A percentile compares a stretch with the other conserved stretches of the same genome.
Evolutionary conservation across 768 basidiomycete genomes (phyloP).

Genomic region (Vishniacozyma victoriae): DNA sequence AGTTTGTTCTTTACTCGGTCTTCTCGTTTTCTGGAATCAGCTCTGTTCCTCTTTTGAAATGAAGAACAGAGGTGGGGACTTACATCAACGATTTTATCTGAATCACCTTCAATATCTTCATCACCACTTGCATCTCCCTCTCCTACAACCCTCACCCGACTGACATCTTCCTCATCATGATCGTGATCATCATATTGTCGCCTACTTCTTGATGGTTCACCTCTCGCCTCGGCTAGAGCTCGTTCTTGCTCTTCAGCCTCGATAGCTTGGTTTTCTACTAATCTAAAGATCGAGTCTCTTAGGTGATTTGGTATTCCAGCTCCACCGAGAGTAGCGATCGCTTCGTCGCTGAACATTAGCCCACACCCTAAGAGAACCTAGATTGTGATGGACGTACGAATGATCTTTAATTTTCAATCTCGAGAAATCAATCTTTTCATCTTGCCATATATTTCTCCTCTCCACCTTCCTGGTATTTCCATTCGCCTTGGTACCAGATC

Average conservation of each 20-base stretch:
- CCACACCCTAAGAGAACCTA: conserved; percentile 1
- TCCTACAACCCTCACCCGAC: conserved; percentile 6
- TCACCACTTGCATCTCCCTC: conserved; percentile 47
- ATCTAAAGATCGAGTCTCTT: conserved; percentile 75
- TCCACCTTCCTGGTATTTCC: not conserved
- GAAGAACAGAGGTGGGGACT: not conserved
- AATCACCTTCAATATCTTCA: conserved; percentile 32
- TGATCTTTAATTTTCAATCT: conserved; percentile 57
- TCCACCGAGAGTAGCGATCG: not conserved
- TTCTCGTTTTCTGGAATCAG: not conserved
- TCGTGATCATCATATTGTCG: conserved; percentile 20
- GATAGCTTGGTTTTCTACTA: conserved; percentile 68
- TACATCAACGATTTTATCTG: conserved; percentile 19
- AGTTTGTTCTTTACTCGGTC: not conserved
- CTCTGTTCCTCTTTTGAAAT: not conserved
- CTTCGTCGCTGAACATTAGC: conserved; percentile 3
- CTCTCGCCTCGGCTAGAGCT: conserved; percentile 42
- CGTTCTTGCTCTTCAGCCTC: conserved; percentile 51
- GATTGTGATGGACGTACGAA: conserved; percentile 41
- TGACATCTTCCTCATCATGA: conserved; percentile 11
- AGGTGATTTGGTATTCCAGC: conserved; percentile 59
- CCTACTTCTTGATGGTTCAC: conserved; percentile 47
- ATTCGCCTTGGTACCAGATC: not conserved
- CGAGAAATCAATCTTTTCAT: conserved; percentile 61
- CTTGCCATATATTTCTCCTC: conserved; percentile 69